Percentiles rank a stretch among this genome's conserved stretches.
Conservation (phyloP, 176 grass and related monocot species). For the Rhynchospora tenuis region DNA sequence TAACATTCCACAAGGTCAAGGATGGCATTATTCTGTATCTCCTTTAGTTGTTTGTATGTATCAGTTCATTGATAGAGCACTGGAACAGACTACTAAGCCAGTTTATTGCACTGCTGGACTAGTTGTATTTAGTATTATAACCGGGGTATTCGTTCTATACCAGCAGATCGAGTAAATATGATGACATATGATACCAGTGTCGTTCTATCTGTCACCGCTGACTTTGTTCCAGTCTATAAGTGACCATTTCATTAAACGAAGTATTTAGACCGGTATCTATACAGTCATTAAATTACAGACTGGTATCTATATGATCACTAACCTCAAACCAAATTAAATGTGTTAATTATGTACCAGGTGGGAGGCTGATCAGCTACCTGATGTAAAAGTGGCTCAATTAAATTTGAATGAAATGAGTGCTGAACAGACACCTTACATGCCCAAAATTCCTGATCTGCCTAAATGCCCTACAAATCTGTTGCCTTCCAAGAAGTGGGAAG, state of each 20-base stretch:
- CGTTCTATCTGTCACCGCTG: not conserved
- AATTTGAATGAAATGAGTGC: constrained; percentile 34
- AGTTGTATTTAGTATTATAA: no score
- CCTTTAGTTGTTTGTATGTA: no score
- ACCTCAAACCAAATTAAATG: not conserved
- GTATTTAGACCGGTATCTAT: no score
- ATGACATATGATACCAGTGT: not conserved
- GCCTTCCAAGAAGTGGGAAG: constrained; percentile 65
- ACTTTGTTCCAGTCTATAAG: not conserved
- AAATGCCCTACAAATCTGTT: constrained; percentile 46
- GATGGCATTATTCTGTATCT: no score
- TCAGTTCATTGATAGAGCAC: no score
- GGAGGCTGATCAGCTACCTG: constrained; percentile 82
- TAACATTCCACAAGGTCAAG: no score
- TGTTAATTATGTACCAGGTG: constrained; percentile 44
- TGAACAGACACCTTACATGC: constrained; percentile 85
- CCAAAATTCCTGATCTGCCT: constrained; percentile 64
- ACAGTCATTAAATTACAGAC: no score
- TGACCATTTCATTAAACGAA: not conserved
- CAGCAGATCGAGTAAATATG: not conserved
- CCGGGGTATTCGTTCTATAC: not conserved
- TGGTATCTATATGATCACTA: not conserved
- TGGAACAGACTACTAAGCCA: no score
- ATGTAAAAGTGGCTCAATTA: constrained; percentile 72
- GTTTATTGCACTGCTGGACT: no score